Conservation (phyloP, 495 filamentous ascomycete species). For the Aspergillus nidulans region DNA sequence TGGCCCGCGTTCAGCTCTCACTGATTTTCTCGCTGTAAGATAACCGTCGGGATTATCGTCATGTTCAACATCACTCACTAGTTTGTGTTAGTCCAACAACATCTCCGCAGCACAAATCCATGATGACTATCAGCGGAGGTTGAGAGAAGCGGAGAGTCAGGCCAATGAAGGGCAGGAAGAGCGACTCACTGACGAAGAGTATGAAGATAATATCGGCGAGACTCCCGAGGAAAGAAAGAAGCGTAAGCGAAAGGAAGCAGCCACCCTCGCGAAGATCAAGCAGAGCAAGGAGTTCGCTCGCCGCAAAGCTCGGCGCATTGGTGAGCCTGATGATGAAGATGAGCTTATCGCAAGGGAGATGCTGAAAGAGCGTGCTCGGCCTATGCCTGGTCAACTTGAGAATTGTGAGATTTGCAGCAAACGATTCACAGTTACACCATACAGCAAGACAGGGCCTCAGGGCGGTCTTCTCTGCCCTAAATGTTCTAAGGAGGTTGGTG, state of each 20-base stretch:
- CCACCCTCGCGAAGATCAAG: conserved; percentile 71
- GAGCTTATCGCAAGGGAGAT: conserved; percentile 48
- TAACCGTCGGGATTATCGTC: not conserved
- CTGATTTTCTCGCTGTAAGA: conserved; percentile 72
- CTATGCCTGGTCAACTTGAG: conserved; percentile 76
- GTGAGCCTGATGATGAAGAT: conserved; percentile 46
- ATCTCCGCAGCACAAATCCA: conserved; percentile 81
- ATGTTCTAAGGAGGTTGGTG: conserved; percentile 73
- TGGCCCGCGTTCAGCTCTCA: conserved; percentile 73
- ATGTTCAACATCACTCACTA: conserved; percentile 3
- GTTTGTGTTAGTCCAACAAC: conserved; percentile 62
- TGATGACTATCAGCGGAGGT: conserved; percentile 53
- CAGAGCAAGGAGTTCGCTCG: conserved; percentile 65
- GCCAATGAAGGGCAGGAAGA: conserved; percentile 25
- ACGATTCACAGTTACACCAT: conserved; percentile 90
- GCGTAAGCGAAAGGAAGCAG: conserved; percentile 56
- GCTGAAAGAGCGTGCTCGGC: conserved; percentile 57
- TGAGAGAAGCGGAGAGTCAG: conserved; percentile 40
- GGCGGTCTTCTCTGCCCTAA: conserved; percentile 80
- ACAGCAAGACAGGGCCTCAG: conserved; percentile 73
- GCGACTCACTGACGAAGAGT: conserved; percentile 21
- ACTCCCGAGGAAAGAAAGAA: conserved; percentile 55
- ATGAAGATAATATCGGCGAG: conserved; percentile 31
- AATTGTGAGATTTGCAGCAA: conserved; percentile 84
- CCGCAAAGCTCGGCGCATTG: conserved; percentile 48